Evolutionary conservation across 495 filamentous ascomycete species (phyloP), one percentile per base, ranked within the genome.

Genomic region (Aspergillus ostianus): DNA sequence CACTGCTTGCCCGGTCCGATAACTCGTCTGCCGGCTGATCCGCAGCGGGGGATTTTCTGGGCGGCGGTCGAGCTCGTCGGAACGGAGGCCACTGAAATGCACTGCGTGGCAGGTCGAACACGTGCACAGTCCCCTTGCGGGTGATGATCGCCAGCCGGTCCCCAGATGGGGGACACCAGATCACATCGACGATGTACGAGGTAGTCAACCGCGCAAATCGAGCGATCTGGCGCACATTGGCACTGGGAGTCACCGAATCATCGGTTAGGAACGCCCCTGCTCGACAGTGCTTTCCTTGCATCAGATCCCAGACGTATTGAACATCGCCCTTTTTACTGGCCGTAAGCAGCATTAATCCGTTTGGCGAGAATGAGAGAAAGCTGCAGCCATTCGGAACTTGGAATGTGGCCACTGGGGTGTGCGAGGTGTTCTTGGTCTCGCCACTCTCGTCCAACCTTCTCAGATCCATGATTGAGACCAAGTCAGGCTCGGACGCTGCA

Each of bases 241-340:
- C 68, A 32, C 60, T 69, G 20, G 71, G 69, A 26, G 64, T 53
- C 7, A 60, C 51, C 2, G 68, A 60, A 15, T 77, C 73, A 17
- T 79, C 76, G 15, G 71, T 63, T 49, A 79, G 66, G 51, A 80
- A 77, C 32, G 66, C 65, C 55, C 69, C 73, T 17, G 77, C 69
- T 47, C 78, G 71, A 36, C 76, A 78, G 60, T 77, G 64, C 46
- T 71, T 79, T 8, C 68, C 61, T 63, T 90, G 89, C 86, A 93
- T 89, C 53, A 97, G 74, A 74, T 97, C 91, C 94, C 94, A 98
- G 2, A 97, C 85, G 59, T 89, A 90, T 70, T 95, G 87, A 5
- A 94, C 84, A 67, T 98, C 94, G 10, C 94, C 94, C 63, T 96
- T 97, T 64, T 84, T 89, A 70, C 89, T 97, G 18, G 90, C 93